Percentiles rank a stretch among this genome's conserved stretches.
These are phyloP conservation scores for Botrytis fragariae DNA, from an alignment of 2,329 filamentous ascomycete genomes.

Conservation along the genomic window DNA sequence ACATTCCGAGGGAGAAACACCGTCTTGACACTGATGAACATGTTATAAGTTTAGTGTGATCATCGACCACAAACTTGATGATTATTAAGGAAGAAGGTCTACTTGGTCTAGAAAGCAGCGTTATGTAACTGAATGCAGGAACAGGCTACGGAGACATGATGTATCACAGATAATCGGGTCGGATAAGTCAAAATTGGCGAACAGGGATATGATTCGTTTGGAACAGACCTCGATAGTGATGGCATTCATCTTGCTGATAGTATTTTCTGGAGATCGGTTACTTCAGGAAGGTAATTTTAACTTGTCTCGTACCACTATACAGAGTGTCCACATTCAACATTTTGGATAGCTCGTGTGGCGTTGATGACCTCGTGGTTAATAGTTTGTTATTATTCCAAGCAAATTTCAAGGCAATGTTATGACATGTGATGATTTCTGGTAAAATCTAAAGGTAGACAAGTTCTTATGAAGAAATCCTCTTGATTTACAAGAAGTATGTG, in stretches of 20 bases:
- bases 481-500: background rate
- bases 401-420: background rate
- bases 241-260: too few relatives aligned
- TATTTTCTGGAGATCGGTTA: background rate
- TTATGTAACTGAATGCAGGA: too few relatives aligned
- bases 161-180: accelerated
- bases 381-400: too few relatives aligned
- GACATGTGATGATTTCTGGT: background rate
- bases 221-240: background rate
- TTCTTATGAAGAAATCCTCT: background rate
- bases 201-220: too few relatives aligned
- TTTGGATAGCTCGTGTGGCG: background rate
- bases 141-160: too few relatives aligned
- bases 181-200: background rate
- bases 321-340: background rate
- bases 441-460: background rate
- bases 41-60: background rate
- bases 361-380: background rate
- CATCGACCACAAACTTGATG: background rate
- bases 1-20: background rate
- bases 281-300: too few relatives aligned
- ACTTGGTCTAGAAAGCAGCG: accelerated
- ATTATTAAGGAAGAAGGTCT: accelerated
- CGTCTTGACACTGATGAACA: background rate
- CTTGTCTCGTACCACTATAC: too few relatives aligned